phyloP scores from a whole-genome alignment of 2,329 filamentous ascomycete species.

The Penicillium sp. region DNA sequence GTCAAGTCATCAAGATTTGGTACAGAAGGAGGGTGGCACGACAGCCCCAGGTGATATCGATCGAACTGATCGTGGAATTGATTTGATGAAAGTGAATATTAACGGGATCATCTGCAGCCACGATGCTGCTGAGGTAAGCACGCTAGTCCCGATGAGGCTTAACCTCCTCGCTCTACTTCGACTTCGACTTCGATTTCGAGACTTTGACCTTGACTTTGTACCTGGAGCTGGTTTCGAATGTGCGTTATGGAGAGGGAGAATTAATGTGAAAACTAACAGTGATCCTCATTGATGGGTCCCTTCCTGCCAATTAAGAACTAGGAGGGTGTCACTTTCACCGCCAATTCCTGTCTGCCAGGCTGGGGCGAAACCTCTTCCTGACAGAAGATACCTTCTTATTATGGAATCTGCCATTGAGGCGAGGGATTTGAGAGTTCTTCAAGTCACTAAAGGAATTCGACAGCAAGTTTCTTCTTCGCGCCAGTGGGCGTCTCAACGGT shows the following conservation, averaged over 20 bases:
- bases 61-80: constrained; percentile 1
- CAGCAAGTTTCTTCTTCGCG: no score
- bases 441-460: no score
- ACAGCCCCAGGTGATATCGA: constrained; percentile 13
- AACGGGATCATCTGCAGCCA: constrained; percentile 15
- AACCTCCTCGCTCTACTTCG: constrained; percentile 13
- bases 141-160: constrained; percentile 18
- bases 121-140: constrained; percentile 11
- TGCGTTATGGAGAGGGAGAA: background rate
- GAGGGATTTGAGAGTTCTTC: no score
- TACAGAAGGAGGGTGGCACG: constrained; percentile 10
- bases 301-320: background rate
- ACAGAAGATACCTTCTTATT: background rate
- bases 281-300: no score
- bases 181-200: background rate
- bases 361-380: background rate
- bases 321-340: constrained; percentile 8
- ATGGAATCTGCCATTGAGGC: background rate
- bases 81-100: constrained; percentile 5
- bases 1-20: constrained; percentile 37
- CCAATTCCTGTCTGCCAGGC: background rate
- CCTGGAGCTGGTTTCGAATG: background rate
- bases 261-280: background rate
- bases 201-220: background rate
- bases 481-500: background rate